Base-by-base conservation (phyloP, 192 early-diverging fungal species). In the Entomortierella chlamydospora region DNA sequence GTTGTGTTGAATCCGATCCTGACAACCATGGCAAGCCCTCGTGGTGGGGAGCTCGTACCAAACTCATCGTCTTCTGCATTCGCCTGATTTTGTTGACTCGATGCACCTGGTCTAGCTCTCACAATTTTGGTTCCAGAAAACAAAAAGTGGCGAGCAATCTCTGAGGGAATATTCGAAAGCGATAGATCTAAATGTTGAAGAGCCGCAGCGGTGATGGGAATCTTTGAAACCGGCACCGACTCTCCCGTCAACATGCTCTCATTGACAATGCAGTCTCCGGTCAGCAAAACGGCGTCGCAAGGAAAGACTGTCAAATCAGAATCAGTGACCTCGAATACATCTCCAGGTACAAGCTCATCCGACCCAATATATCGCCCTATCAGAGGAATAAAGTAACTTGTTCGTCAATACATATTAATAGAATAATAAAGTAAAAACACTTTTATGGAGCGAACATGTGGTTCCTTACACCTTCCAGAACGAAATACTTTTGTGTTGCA, bases 201-300 rank as follows among this genome's bases (percentile, higher is more conserved):
- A 5, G 92, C 89, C 2, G 64, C 63, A 41, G 89, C 90, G 5
- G 85, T 87, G 17, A 97, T 90, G 0, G 97, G 93, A 1, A 85
- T 83, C 74, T 99, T 99, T 29, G 95, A 95, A 20, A 99, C 95
- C 0, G 97, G 97, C 3, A 98, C 86, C 43, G 94, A 95, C 76
- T 99, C 98, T 56, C 98, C 98, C 0, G 98, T 99, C 17, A 99
- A 87, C 96, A 99, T 97, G 73, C 89, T 93, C 83, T 99, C 98
- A 85, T 98, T 99, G 37, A 98, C 91, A 64, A 99, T 98, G 70
- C 97, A 98, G 73, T 96, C 95, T 41, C 98, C 98, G 28, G 93
- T 87, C 15, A 99, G 86, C 18, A 99, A 86, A 30, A 98, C 84
- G 4, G 95, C 94, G 70, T 99, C 98, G 81, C 97, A 99, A 0